Evolutionary conservation across 75 land plant species (phyloP).

Genomic region (Pinus taeda): DNA sequence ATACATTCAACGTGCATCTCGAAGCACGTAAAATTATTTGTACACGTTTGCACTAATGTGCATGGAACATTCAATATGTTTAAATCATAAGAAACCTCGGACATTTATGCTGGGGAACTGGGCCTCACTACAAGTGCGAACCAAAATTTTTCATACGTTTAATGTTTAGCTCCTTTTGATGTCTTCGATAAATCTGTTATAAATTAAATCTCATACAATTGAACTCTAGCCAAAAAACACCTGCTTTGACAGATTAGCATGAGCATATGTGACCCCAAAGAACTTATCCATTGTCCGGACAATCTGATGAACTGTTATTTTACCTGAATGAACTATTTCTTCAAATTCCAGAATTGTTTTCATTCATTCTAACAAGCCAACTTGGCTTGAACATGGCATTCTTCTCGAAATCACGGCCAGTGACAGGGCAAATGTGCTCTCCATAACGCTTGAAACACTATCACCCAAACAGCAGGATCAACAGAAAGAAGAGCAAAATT

Average conservation of each 20-base stretch:
- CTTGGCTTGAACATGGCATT: conserved; percentile 56
- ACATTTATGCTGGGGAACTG: neutral
- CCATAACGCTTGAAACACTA: conserved; percentile 83
- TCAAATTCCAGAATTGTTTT: neutral
- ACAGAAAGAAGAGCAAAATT: neutral
- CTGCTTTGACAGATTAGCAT: neutral
- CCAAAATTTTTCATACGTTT: neutral
- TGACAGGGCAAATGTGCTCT: conserved; percentile 59
- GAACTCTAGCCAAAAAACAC: neutral
- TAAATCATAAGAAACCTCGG: neutral
- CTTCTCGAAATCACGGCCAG: conserved; percentile 60
- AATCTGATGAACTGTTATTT: neutral
- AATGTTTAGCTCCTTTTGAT: neutral
- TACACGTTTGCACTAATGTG: neutral
- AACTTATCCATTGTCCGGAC: neutral
- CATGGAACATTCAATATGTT: neutral
- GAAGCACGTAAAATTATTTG: neutral
- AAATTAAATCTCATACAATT: neutral
- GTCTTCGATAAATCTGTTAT: neutral
- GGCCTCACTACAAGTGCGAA: neutral
- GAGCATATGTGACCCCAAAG: neutral
- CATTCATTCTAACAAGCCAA: conserved; percentile 41
- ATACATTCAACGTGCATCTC: neutral
- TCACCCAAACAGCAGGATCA: conserved; percentile 12
- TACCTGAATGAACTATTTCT: neutral